Evolutionary conservation across 148 eudicot species (phyloP), one percentile per base, ranked within the genome.

Genomic region (Linanthus parryae): DNA sequence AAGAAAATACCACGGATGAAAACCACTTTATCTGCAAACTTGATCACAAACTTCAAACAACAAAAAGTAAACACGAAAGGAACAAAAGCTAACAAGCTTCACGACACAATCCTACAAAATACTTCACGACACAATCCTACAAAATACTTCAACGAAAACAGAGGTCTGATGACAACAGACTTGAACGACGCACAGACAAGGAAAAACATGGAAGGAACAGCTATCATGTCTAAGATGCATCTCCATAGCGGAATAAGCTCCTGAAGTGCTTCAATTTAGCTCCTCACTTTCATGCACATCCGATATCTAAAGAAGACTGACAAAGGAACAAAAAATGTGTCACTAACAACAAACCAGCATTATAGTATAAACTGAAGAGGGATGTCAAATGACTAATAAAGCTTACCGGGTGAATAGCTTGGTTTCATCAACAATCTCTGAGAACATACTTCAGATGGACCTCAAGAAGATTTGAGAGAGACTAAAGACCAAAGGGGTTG

Each of bases 341-440:
- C 2, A 53, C 31, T 53, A 18, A 12, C 0, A 4, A 4, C 17
- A 3, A 39, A 2, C 20, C 17, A 12, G 37, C 1, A 18, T 21
- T 5, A 23, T 20, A 25, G 33, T n/a, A 27, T 13, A 5, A 34
- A 5, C 18, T 13, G 41, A 49, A n/a, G 21, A 17, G 10, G 17
- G 0, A 2, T 5, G 22, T 7, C 20, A 0, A 26, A 37, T 3
- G 4, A 37, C 2, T 34, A 54, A 1, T 8, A 59, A 36, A 16
- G 37, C 50, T 48, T 62, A 74, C 79, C 79, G 69, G 13, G 48
- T 49, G 23, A 46, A 63, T 47, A 41, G 73, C 63, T 49, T 21
- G 57, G 54, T 14, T 16, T 50, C 52, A 56, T 64, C 73, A 64
- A 64, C 73, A 2, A 54, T 44, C 70, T 54, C 66, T 55, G 59